Evolutionary conservation across 2,329 filamentous ascomycete genomes (phyloP), one percentile per base, ranked within the genome.

Genomic region (Mycosphaerelloides madeirae): DNA sequence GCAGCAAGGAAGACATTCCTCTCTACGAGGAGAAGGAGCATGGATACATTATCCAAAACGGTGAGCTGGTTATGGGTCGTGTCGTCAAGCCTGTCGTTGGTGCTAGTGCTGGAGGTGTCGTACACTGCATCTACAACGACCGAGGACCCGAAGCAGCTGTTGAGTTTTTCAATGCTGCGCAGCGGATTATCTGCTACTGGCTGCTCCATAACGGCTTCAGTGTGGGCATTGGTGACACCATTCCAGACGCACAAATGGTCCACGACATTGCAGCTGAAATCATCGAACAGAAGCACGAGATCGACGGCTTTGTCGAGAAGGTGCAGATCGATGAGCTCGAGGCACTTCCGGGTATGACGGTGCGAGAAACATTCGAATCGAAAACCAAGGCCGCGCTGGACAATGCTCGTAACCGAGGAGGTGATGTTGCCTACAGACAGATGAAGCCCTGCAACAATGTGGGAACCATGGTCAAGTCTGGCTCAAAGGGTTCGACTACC

Each of bases 401-500:
- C 71, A 87, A 85, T 53, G 91, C 91, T 64, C 91, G 91, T 85
- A 93, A 98, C 64, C 86, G 90, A 67, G 93, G 93, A 62, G 93
- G 93, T 83, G 91, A 85, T 16, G 85, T 83, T 39, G 95, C 93
- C 0, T 87, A 94, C 68, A 84, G 88, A 70, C 89, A 86, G 75
- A 72, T 98, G 65, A 96, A 95, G 72, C 88, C 96, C 68, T 76
- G 86, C 60, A 98, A 98, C 77, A 96, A 97, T 61, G 91, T 91
- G 39, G 88, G 95, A 43, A 87, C 89, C 63, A 99, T 97, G 87
- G 89, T 94, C 49, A 82, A 84, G 41, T 96, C 93, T 47, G 93
- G 93, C 61, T 98, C 94, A 57, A 99, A 99, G 75, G 93, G 93
- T 66, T 97, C 93, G 2, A 91, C 88, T 11, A 97, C 98, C 76